phyloP scores from a whole-genome alignment of 2,329 filamentous ascomycete genomes.

The Purpureocillium takamizusanense region DNA sequence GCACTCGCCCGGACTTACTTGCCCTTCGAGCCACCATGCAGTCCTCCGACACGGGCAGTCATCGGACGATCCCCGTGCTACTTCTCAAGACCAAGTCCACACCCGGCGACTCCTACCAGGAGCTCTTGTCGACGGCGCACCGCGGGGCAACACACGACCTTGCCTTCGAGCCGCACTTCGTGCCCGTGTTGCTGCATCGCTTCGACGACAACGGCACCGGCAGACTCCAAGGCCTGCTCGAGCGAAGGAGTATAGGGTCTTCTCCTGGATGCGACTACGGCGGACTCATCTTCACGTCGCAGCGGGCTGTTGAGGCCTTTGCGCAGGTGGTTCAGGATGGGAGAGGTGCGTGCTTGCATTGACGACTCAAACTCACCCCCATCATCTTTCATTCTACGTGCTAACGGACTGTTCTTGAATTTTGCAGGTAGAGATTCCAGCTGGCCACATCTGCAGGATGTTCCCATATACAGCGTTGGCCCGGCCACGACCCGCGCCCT shows the following conservation, averaged over 20 bases:
- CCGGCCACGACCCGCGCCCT: constrained; percentile 74
- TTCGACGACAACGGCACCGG: constrained; percentile 52
- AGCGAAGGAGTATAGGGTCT: constrained; percentile 28
- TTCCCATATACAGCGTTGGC: constrained; percentile 69
- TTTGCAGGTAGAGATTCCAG: not conserved
- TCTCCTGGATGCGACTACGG: constrained; percentile 43
- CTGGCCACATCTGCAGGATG: constrained; percentile 46
- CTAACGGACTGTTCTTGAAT: not conserved
- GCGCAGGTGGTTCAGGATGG: constrained; percentile 50
- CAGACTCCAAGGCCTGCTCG: constrained; percentile 42
- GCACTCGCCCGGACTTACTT: too few relatives aligned
- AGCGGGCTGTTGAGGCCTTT: constrained; percentile 75
- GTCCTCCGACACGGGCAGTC: not conserved
- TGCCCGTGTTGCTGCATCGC: constrained; percentile 67
- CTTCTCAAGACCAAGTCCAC: constrained; percentile 70
- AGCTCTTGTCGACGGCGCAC: constrained; percentile 44
- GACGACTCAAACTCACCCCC: not conserved
- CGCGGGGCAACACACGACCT: constrained; percentile 14
- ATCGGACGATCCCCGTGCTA: constrained; percentile 40
- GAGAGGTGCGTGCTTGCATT: constrained; percentile 18
- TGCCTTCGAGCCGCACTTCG: constrained; percentile 56
- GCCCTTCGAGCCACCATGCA: not conserved
- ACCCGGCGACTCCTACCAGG: constrained; percentile 63
- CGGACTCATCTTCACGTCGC: constrained; percentile 77
- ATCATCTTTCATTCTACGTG: not conserved